Percentiles rank a stretch among this genome's conserved stretches.
Conservation (phyloP, 2,329 filamentous ascomycete species). For the Fusarium sp. region DNA sequence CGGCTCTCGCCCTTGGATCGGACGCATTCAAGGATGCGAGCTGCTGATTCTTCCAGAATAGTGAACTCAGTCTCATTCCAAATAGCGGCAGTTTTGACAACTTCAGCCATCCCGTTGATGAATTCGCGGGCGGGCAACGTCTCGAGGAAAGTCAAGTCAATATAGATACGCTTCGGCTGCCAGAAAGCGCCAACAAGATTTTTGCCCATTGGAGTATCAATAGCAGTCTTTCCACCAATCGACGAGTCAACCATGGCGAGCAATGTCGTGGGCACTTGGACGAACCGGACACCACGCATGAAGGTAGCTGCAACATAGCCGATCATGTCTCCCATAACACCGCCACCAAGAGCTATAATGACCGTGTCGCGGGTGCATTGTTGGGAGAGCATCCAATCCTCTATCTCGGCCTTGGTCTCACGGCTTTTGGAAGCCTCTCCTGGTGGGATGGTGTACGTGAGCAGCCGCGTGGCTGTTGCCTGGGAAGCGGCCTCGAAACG, state of each 20-base stretch:
- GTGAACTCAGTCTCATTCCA: constrained; percentile 91
- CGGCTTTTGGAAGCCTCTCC: constrained; percentile 94
- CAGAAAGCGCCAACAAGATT: constrained; percentile 96
- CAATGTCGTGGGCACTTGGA: constrained; percentile 94
- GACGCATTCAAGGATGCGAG: constrained; percentile 69
- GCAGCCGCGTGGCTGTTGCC: constrained; percentile 66
- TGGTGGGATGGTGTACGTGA: constrained; percentile 87
- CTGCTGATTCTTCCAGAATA: constrained; percentile 82
- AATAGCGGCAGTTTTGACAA: constrained; percentile 96
- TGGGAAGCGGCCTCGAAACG: constrained; percentile 46
- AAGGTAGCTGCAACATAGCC: constrained; percentile 98
- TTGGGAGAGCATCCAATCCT: constrained; percentile 95
- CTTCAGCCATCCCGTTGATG: constrained; percentile 98
- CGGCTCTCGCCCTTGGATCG: constrained; percentile 57
- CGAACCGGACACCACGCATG: constrained; percentile 96
- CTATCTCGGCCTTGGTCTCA: constrained; percentile 92
- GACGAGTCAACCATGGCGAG: constrained; percentile 98
- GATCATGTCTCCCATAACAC: constrained; percentile 97
- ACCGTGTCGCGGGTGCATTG: constrained; percentile 96
- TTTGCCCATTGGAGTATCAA: constrained; percentile 95
- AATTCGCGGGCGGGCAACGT: constrained; percentile 91
- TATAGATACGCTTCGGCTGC: constrained; percentile 94
- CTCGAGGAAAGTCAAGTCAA: constrained; percentile 91
- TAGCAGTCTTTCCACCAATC: constrained; percentile 97
- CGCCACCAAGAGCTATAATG: constrained; percentile 92